Base-by-base conservation (phyloP, 371 early-diverging fungal genomes). In the Mucor lusitanicus region DNA sequence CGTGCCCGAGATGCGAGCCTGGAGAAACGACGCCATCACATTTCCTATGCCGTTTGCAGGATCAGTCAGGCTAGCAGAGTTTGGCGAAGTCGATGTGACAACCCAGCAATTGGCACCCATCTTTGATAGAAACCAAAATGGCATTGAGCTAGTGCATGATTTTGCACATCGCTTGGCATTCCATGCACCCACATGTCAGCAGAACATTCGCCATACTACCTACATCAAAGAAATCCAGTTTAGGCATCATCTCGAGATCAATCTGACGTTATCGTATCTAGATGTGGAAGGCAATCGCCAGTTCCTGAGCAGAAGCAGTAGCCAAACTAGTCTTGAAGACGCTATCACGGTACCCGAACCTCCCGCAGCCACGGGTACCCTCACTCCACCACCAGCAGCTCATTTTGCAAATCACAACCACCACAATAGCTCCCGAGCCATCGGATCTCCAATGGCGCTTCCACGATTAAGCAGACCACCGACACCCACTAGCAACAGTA, bases 151-250 rank as follows among this genome's bases (percentile, higher is more conserved):
- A 12, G 63, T 58, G 7, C 76, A 76, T 50, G 76, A 76, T 30
- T 71, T 81, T 70, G 75, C 79, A 5, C 75, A 78, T 58, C 71
- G 81, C 37, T 35, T 81, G 42, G 74, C 77, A 7, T 78, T 81
- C 64, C 67, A 71, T 28, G 69, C 81, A 12, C 81, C 81, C 3
- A 76, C 76, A 0, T 81, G 81, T 53, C 65, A 73, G 21, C 76
- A 78, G 25, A 74, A 78, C 35, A 70, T 78, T 59, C 76, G 73
- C 25, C 69, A 78, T 55, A 75, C 75, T 13, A 77, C 79, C 5
- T 72, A 76, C 44, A 66, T 76, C 17, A 66, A 69, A 46, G 78
- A 78, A 33, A 81, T 81, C 21, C 67, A 70, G 42, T 71, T 78
- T 37, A 61, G 68, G 19, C 81, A 81, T 28, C 69, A 69, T 60